phyloP scores from a whole-genome alignment of 2,329 filamentous ascomycete genomes.

The Diplodia scrobiculata region DNA sequence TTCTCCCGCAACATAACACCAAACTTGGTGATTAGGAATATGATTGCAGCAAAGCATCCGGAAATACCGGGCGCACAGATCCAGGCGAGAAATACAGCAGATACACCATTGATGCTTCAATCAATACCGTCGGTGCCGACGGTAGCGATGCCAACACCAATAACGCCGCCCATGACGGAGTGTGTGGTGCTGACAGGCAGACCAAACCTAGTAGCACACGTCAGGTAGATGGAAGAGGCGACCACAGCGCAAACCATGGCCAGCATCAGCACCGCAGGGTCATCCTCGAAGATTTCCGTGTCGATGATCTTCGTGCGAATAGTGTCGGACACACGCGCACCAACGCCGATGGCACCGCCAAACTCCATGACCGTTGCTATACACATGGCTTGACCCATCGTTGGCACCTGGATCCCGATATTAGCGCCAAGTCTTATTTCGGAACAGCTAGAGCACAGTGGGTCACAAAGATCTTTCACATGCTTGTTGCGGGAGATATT shows the following conservation, averaged over 20 bases:
- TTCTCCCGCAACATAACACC: constrained; percentile 58
- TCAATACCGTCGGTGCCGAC: constrained; percentile 58
- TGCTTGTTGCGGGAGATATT: no score
- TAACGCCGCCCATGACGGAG: constrained; percentile 50
- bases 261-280: constrained; percentile 55
- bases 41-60: constrained; percentile 56
- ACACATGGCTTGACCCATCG: constrained; percentile 52
- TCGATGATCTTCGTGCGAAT: constrained; percentile 54
- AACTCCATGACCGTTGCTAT: constrained; percentile 52
- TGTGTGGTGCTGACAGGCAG: constrained; percentile 60
- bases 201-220: constrained; percentile 55
- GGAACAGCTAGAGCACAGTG: no score
- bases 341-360: constrained; percentile 48
- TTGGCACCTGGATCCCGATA: constrained; percentile 47
- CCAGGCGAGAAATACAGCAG: constrained; percentile 63
- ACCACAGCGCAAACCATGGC: constrained; percentile 60
- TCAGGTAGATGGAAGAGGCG: constrained; percentile 56
- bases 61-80: constrained; percentile 61
- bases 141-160: constrained; percentile 53
- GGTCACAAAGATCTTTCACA: no score
- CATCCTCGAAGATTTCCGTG: constrained; percentile 48
- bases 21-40: constrained; percentile 62
- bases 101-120: constrained; percentile 61
- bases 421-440: constrained; percentile 13
- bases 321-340: constrained; percentile 49